Evolutionary conservation across 163 green algal genomes (phyloP).

Genomic region (Scenedesmus sp.): DNA sequence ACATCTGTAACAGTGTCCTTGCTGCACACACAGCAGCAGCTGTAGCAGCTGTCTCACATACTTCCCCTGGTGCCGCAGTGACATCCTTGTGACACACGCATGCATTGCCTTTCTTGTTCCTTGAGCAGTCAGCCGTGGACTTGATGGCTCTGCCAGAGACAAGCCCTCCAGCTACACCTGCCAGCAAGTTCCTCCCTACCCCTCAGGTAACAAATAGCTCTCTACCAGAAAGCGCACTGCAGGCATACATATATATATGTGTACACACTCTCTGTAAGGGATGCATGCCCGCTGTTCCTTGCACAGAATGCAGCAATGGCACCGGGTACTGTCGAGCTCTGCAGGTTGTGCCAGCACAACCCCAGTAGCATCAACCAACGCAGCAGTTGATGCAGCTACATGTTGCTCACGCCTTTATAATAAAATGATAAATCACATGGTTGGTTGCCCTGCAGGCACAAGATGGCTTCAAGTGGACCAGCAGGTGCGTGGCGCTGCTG

Average conservation of each 20-base stretch:
- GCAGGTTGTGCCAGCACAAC: no score
- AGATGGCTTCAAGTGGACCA: constrained; percentile 61
- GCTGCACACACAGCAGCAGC: background rate
- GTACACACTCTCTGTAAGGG: no score
- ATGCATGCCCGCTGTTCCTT: no score
- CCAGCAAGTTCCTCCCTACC: background rate
- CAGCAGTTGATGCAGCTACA: no score
- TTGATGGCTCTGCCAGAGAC: background rate
- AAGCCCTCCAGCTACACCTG: background rate
- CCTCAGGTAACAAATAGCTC: background rate
- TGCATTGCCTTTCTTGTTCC: background rate
- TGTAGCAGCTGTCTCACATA: background rate
- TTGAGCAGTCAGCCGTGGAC: background rate
- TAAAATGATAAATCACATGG: background rate
- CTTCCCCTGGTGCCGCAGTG: no score
- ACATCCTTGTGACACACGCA: no score
- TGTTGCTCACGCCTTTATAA: background rate
- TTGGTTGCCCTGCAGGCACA: background rate
- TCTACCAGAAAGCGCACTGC: no score
- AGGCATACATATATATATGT: no score
- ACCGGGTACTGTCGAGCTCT: no score
- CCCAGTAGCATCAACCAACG: no score
- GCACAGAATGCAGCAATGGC: no score
- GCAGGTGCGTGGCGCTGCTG: constrained; percentile 10
- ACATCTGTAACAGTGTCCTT: background rate